Base-by-base conservation (phyloP, 2,329 filamentous ascomycete genomes). In the Penicillium griseofulvum region DNA sequence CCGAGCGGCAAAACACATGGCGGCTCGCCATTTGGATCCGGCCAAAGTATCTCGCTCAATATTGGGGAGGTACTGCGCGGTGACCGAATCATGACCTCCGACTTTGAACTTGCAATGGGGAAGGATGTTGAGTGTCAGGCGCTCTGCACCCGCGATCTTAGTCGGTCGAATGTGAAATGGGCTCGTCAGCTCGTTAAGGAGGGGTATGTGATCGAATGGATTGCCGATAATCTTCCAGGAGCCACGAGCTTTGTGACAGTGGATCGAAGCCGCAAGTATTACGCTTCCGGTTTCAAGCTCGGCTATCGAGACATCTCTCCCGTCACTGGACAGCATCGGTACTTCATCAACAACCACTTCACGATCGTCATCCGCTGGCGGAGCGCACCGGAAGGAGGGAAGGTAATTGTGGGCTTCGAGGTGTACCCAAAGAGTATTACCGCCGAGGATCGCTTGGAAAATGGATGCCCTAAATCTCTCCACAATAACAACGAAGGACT, bases 181-280 rank as follows among this genome's bases (percentile, higher is more conserved):
- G 88, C 89, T 5, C 83, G 83, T 63, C 80, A 91, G 58, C 76
- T 96, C 66, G 87, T 96, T 37, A 83, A 82, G 57, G 83, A 91
- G 50, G 89, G 88, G 34, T 95, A 94, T 71, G 86, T 94, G n/a
- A 87, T 87, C 2, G 91, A 96, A 73, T 96, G 91, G 91, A 95
- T 96, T 63, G 88, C 94, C 60, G 91, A 96, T 73, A 96, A 96
- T 66, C 80, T 96, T 10, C 91, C 91, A 1, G 91, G 91, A 7
- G 91, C 91, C 34, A 95, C 91, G 9, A 92, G 87, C 71, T 95
- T 95, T 68, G 88, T 94, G 28, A 93, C 89, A 0, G 87, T 90
- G 34, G 91, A 95, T 73, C 91, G 91, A 76, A 86, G 83, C 44
- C 82, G 85, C 66, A 95, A 92, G 73, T 95, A 96, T 78, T 96